Conservation (phyloP, 768 basidiomycete species). For the Tulasnella sp. region DNA sequence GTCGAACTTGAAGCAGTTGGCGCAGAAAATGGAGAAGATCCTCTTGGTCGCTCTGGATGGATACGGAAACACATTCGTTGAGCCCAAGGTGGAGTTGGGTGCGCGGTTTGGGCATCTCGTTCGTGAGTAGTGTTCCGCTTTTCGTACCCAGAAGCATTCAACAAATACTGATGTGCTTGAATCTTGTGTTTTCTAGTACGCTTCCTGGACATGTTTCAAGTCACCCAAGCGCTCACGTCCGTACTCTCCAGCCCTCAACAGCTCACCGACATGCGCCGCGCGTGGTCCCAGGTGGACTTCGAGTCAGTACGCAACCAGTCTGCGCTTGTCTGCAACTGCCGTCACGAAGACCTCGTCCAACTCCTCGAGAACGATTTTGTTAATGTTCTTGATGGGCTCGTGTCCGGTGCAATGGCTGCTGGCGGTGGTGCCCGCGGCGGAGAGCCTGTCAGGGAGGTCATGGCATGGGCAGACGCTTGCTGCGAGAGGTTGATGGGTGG, state of each 20-base stretch:
- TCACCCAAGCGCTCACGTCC: conserved; percentile 80
- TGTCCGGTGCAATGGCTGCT: conserved; percentile 31
- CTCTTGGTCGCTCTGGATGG: conserved; percentile 66
- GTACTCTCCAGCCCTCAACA: conserved; percentile 82
- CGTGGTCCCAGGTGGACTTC: conserved; percentile 82
- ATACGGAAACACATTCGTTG: conserved; percentile 81
- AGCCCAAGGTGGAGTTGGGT: conserved; percentile 82
- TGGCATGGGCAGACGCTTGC: conserved; percentile 87
- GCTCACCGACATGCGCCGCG: conserved; percentile 71
- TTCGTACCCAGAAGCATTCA: neutral
- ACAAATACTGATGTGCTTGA: neutral
- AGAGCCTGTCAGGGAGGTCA: conserved; percentile 76
- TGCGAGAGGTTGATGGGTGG: conserved; percentile 72
- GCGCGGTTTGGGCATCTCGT: conserved; percentile 86
- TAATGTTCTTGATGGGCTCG: conserved; percentile 54
- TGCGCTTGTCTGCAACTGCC: conserved; percentile 87
- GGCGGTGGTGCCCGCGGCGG: conserved; percentile 25
- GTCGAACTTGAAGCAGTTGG: conserved; percentile 63
- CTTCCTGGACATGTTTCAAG: conserved; percentile 86
- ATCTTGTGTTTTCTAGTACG: conserved; percentile 42
- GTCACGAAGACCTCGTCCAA: conserved; percentile 79
- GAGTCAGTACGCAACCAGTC: conserved; percentile 86
- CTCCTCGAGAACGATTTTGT: conserved; percentile 79
- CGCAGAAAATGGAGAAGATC: conserved; percentile 87
- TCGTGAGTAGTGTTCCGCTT: conserved; percentile 39